phyloP scores from a whole-genome alignment of 1,284 basidiomycete species.

The Trichosporon inkin region DNA sequence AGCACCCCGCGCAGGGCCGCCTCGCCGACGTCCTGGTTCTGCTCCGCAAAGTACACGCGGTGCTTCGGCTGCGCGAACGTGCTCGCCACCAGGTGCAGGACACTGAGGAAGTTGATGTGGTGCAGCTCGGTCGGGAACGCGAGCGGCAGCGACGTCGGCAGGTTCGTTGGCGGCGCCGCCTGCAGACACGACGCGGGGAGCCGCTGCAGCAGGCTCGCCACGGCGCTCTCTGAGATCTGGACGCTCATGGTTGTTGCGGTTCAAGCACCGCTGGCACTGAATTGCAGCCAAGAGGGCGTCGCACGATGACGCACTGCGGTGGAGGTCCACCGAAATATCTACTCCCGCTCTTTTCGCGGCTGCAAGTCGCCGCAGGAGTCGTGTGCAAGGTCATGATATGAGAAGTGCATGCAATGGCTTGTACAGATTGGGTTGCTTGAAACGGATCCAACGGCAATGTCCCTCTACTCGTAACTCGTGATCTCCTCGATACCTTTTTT shows the following conservation, averaged over 20 bases:
- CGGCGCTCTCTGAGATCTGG: slow-evolving; percentile 18
- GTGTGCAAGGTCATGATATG: slow-evolving; percentile 1
- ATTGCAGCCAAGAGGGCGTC: background rate
- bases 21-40: slow-evolving; percentile 20
- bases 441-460: slow-evolving; percentile 5
- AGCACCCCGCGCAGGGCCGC: slow-evolving; percentile 32
- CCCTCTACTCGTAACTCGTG: background rate
- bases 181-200: slow-evolving; percentile 16
- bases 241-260: slow-evolving; percentile 12
- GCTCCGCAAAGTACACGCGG: slow-evolving; percentile 25
- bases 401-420: slow-evolving; percentile 9
- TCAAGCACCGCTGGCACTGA: background rate
- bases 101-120: slow-evolving; percentile 32
- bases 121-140: slow-evolving; percentile 35
- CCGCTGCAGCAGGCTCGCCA: slow-evolving; percentile 13
- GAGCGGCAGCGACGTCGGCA: slow-evolving; percentile 34
- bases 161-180: slow-evolving; percentile 25
- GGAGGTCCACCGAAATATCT: slow-evolving; percentile 1
- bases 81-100: slow-evolving; percentile 28
- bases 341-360: slow-evolving; percentile 3
- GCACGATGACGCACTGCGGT: slow-evolving; percentile 2
- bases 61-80: slow-evolving; percentile 25
- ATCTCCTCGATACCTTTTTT: slow-evolving; percentile 15
- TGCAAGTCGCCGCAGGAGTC: background rate
- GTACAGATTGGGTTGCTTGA: slow-evolving; percentile 4